Percentiles rank a stretch among this genome's conserved stretches.
Conservation (phyloP, 805 yeast species). For the Monosporozyma aerobia region DNA sequence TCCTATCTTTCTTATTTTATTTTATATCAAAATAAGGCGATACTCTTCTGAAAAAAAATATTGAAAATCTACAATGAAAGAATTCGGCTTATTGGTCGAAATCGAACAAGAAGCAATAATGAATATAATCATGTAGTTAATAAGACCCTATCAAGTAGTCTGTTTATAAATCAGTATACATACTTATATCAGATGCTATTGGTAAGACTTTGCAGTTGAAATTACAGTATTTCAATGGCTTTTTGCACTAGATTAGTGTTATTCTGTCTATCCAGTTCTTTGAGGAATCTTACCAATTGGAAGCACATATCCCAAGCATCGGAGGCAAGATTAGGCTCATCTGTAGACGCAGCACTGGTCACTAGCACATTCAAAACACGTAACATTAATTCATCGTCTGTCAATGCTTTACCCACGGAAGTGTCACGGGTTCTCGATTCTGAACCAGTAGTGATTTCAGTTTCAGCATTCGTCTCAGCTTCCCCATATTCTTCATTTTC, state of each 20-base stretch:
- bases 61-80: neutral
- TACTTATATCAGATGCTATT: neutral
- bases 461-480: neutral
- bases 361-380: slow-evolving; percentile 24
- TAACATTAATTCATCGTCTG: slow-evolving; percentile 27
- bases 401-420: slow-evolving; percentile 13
- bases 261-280: slow-evolving; percentile 24
- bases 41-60: neutral
- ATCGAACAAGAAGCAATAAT: neutral
- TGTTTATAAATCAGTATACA: neutral
- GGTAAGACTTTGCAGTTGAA: neutral
- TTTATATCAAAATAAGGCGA: neutral
- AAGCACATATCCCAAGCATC: slow-evolving; percentile 31
- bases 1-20: neutral
- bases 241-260: slow-evolving; percentile 16
- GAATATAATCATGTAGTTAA: neutral
- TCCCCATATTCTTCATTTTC: neutral
- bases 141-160: neutral
- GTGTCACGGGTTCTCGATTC: neutral
- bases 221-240: slow-evolving; percentile 17
- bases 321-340: slow-evolving; percentile 19
- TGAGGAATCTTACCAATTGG: slow-evolving; percentile 24
- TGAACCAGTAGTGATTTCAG: neutral
- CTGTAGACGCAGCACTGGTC: slow-evolving; percentile 21
- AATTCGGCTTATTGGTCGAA: neutral